Evolutionary conservation across 768 basidiomycete genomes (phyloP).

Genomic region (Suillus paluster): DNA sequence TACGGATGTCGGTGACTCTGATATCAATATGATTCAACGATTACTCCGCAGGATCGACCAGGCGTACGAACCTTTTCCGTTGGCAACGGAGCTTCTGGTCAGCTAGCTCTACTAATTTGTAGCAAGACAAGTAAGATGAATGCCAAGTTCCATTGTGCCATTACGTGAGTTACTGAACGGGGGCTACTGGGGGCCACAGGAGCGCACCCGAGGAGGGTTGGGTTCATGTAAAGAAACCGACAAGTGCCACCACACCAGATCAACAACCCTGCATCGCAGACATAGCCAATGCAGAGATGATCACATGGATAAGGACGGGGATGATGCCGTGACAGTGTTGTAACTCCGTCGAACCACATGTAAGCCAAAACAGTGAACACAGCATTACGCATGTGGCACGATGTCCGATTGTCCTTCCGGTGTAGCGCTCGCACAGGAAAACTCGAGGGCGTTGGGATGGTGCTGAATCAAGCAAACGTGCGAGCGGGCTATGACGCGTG

Average conservation of each 20-base stretch:
- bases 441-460: neutral
- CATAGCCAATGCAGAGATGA: slow-evolving; percentile 2
- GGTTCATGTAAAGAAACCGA: neutral
- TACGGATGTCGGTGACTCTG: neutral
- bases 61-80: neutral
- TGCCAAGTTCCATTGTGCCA: neutral
- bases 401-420: slow-evolving; percentile 3
- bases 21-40: neutral
- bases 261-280: neutral
- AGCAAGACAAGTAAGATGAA: neutral
- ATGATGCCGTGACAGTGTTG: slow-evolving; percentile 1
- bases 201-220: neutral
- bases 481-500: slow-evolving; percentile 5
- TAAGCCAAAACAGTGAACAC: neutral
- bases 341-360: slow-evolving; percentile 2
- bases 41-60: neutral
- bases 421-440: slow-evolving; percentile 6
- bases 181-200: neutral
- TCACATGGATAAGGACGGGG: neutral
- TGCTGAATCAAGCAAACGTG: neutral
- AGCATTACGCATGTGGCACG: neutral
- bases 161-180: neutral
- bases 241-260: neutral
- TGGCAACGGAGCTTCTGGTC: neutral
- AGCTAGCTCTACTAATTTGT: neutral